phyloP scores from a whole-genome alignment of 768 basidiomycete species.

The Rhizopogon salebrosus region DNA sequence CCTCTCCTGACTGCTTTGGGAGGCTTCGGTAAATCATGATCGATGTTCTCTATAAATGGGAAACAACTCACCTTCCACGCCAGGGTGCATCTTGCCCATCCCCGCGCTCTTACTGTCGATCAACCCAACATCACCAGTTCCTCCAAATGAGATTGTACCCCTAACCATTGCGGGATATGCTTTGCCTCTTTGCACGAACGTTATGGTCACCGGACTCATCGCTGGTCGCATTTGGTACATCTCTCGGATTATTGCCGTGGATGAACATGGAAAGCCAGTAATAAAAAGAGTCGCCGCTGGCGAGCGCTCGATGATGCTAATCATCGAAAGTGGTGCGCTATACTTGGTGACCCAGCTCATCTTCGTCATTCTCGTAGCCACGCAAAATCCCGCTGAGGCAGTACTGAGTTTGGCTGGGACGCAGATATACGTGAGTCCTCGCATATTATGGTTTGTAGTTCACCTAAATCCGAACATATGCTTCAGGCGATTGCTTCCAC shows the following conservation, averaged over 20 bases:
- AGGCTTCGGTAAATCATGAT: slow-evolving; percentile 19
- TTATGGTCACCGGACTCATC: slow-evolving; percentile 30
- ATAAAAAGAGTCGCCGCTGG: slow-evolving; percentile 2
- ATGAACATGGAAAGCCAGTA: neutral
- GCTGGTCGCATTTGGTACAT: slow-evolving; percentile 26
- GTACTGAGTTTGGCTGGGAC: slow-evolving; percentile 19
- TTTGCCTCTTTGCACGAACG: slow-evolving; percentile 31
- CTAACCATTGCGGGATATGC: slow-evolving; percentile 23
- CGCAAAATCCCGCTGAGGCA: slow-evolving; percentile 22
- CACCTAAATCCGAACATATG: neutral
- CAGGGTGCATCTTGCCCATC: neutral
- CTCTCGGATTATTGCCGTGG: slow-evolving; percentile 3
- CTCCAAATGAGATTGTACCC: slow-evolving; percentile 22
- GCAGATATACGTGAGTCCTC: slow-evolving; percentile 25
- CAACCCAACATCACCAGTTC: neutral
- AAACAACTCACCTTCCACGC: neutral
- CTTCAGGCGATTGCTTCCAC: slow-evolving; percentile 12
- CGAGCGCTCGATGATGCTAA: slow-evolving; percentile 16
- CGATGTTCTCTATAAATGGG: neutral
- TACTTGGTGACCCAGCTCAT: slow-evolving; percentile 26
- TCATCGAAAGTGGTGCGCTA: slow-evolving; percentile 27
- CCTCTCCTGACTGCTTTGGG: slow-evolving; percentile 22
- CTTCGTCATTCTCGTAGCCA: slow-evolving; percentile 26
- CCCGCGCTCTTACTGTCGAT: neutral
- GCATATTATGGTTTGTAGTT: neutral